Evolutionary conservation across 73 alveolate species (phyloP), one percentile per base, ranked within the genome.

Genomic region (Uronychia setigera): DNA sequence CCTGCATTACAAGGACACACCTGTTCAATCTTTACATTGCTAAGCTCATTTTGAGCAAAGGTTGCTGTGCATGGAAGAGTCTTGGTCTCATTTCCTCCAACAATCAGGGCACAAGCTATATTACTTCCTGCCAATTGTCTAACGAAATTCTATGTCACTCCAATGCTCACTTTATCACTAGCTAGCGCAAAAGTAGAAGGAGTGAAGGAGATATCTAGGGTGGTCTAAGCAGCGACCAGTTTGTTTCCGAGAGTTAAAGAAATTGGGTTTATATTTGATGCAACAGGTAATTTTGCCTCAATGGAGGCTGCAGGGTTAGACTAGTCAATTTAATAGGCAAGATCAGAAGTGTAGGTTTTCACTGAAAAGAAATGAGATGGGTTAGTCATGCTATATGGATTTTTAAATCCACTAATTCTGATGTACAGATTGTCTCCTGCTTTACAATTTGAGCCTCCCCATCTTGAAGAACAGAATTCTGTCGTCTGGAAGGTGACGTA

Each of bases 1-100:
- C 89, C 33, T 26, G 87, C 77, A 80, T 79, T 84, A 33, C 95
- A 85, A 19, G 88, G 35, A 46, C 90, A 79, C 67, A 46, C 67
- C 19, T 19, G n/a, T 11, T 33, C 59, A 33, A 82, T 75, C 29
- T 74, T 74, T 5, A 74, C 84, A 5, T n/a, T 1, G 9, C 57
- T 27, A 0, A 82, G 33, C n/a, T 60, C 32, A 0, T 80, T 80
- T 5, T 80, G n/a, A 1, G 89, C 29, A 74, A 31, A 82, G 13
- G 83, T 74, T 30, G 75, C n/a, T 0, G 77, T 33, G 28, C 89
- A 82, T 1, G 89, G 60, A 5, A 46, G 67, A 26, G 79, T 35
- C n/a, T 82, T 27, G 0, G 82, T 32, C 32, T 32, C 67, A 11
- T 46, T 19, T 46, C 67, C 67, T 5, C 19, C 19, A 5, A 11